phyloP scores from a whole-genome alignment of 2,329 filamentous ascomycete genomes.

The Cryphonectria carpinicola region DNA sequence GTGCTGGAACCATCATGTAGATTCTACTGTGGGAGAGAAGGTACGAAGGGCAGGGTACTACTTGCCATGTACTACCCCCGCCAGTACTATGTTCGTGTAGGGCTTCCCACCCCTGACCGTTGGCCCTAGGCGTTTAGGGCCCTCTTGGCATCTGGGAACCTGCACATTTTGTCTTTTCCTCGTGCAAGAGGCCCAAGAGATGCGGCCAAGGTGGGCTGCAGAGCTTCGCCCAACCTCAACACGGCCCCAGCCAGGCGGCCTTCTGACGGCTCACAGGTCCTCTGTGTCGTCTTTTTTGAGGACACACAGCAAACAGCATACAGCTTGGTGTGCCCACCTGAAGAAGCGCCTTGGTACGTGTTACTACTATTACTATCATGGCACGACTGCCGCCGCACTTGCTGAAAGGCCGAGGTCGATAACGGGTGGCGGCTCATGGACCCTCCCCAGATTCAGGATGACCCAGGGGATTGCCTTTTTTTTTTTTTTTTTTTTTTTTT shows the following conservation, averaged over 20 bases:
- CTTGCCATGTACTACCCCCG: not conserved
- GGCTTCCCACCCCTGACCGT: not conserved
- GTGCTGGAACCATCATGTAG: not conserved
- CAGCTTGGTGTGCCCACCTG: not conserved
- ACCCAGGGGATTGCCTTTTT: not conserved
- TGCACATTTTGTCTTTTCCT: not conserved
- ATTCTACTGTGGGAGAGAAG: not conserved
- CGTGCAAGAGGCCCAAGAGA: not conserved
- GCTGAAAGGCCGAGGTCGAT: not conserved
- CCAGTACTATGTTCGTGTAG: not conserved
- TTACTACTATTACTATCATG: too few species aligned
- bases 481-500: not conserved
- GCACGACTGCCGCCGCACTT: not conserved
- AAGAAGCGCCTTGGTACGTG: not conserved
- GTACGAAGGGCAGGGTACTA: not conserved
- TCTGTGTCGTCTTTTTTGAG: not conserved
- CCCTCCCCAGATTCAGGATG: conserved; percentile 6
- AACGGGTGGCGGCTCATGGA: not conserved
- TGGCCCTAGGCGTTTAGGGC: not conserved
- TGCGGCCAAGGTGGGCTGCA: not conserved
- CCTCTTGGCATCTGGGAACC: not conserved
- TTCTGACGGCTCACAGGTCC: not conserved
- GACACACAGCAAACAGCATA: too few species aligned
- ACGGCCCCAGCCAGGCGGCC: too few species aligned
- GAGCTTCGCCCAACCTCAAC: not conserved